Evolutionary conservation across 805 yeast genomes (phyloP).

Genomic region (Kuraishia molischiana): DNA sequence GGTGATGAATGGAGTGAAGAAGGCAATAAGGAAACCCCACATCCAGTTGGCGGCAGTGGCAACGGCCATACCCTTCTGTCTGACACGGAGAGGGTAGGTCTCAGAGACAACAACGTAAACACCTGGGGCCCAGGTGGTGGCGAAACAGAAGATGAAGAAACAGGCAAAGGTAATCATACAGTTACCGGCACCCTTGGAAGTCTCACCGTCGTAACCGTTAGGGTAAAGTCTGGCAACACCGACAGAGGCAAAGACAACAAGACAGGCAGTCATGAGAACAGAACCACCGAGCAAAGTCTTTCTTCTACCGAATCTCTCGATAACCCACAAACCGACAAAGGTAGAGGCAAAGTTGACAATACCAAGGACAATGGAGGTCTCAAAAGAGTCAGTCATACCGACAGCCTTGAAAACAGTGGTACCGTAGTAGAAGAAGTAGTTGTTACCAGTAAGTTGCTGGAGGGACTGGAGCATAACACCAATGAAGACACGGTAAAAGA

Average conservation of each 20-base stretch:
- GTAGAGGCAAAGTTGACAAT: conserved; percentile 39
- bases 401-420: conserved; percentile 47
- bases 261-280: conserved; percentile 49
- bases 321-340: conserved; percentile 37
- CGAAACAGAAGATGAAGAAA: conserved; percentile 61
- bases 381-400: conserved; percentile 37
- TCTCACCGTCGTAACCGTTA: conserved; percentile 14
- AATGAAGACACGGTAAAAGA: conserved; percentile 28
- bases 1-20: conserved; percentile 50
- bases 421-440: conserved; percentile 64
- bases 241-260: conserved; percentile 43
- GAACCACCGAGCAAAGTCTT: conserved; percentile 52
- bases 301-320: conserved; percentile 61
- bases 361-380: conserved; percentile 31
- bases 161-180: conserved; percentile 43
- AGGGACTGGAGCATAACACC: conserved; percentile 50
- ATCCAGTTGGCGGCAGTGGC: conserved; percentile 70
- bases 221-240: conserved; percentile 32
- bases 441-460: conserved; percentile 68
- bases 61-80: conserved; percentile 59
- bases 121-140: conserved; percentile 70
- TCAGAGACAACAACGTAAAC: conserved; percentile 53
- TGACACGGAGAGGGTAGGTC: conserved; percentile 55
- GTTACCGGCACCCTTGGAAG: conserved; percentile 27
- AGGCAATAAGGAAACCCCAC: conserved; percentile 60